Conservation (phyloP, 208 protist species). For the Acanthamoeba lugdunensis region DNA sequence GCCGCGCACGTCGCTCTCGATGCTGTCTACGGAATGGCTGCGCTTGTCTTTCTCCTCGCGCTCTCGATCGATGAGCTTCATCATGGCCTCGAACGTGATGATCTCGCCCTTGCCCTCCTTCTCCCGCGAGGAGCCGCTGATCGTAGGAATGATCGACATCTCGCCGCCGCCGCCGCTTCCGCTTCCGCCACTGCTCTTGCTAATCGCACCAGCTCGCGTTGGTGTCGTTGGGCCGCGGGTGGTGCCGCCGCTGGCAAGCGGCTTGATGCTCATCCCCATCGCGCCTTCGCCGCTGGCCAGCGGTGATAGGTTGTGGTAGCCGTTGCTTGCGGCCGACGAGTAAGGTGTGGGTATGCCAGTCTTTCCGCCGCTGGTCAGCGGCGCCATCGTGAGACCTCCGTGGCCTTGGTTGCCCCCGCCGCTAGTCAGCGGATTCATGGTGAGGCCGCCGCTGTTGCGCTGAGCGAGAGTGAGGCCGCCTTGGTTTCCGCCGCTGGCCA, state of each 20-base stretch:
- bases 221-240: neutral
- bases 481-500: neutral
- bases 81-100: conserved; percentile 71
- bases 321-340: neutral
- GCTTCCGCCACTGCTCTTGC: neutral
- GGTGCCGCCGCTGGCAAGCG: conserved; percentile 3
- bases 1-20: neutral
- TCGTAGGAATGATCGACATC: neutral
- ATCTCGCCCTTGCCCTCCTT: conserved; percentile 44
- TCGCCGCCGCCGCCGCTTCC: neutral
- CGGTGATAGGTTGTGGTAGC: neutral
- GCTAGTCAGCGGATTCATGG: neutral
- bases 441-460: neutral
- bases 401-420: neutral
- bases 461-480: neutral
- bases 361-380: neutral
- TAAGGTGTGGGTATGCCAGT: neutral
- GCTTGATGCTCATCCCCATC: conserved; percentile 21
- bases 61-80: conserved; percentile 64
- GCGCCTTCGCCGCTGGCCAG: neutral
- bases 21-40: neutral
- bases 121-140: neutral
- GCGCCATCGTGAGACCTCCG: neutral
- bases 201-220: neutral
- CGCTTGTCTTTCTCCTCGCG: conserved; percentile 24